Percentiles rank a stretch among this genome's conserved stretches.
Conservation (phyloP, 2,329 filamentous ascomycete genomes). For the Aspergillus unguis region DNA sequence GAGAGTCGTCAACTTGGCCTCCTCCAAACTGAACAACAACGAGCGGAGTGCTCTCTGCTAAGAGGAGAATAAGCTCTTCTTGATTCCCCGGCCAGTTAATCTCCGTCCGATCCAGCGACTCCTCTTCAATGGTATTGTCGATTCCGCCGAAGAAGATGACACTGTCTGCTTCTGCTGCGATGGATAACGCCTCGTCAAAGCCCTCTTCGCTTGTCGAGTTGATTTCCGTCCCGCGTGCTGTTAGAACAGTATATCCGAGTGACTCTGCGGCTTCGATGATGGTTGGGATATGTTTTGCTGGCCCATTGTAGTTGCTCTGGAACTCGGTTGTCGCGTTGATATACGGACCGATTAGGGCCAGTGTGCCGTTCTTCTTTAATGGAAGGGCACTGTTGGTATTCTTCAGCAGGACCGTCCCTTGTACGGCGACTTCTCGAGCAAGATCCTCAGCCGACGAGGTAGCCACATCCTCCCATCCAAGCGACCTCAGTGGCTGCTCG, state of each 20-base stretch:
- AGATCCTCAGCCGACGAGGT: background rate
- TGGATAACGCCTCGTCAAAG: background rate
- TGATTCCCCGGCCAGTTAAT: constrained; percentile 2
- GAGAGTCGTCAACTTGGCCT: background rate
- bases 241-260: background rate
- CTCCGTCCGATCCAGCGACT: background rate
- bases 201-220: background rate
- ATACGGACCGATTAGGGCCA: background rate
- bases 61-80: background rate
- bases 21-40: background rate
- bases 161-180: background rate
- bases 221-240: background rate
- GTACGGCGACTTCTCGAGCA: background rate
- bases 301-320: background rate
- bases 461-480: background rate
- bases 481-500: background rate
- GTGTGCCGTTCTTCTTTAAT: background rate
- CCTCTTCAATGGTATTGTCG: background rate
- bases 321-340: background rate
- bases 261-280: background rate
- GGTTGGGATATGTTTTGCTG: background rate
- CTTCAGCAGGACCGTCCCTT: background rate
- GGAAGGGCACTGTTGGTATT: background rate
- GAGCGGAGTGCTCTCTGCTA: background rate
- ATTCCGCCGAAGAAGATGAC: background rate